A percentile compares a stretch with the other conserved stretches of the same genome.
These are phyloP conservation scores for Epicoccum sorghinum DNA, from an alignment of 2,329 filamentous ascomycete species.

Conservation along the genomic window DNA sequence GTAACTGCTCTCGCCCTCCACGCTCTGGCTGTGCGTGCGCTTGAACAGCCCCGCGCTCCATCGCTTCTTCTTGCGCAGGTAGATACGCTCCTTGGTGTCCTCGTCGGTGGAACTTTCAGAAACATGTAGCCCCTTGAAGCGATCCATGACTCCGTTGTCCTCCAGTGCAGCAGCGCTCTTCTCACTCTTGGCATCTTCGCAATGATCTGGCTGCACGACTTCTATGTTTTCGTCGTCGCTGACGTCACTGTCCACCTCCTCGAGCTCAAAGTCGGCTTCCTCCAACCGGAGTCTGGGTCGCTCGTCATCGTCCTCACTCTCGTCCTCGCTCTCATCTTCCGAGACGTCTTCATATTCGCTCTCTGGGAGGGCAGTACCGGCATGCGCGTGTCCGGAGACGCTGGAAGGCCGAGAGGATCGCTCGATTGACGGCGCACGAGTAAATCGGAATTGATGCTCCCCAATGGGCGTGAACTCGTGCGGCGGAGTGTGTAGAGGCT, in stretches of 20 bases:
- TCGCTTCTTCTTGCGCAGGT: constrained; percentile 48
- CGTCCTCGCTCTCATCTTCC: constrained; percentile 22
- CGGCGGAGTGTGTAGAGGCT: constrained; percentile 44
- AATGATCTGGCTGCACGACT: constrained; percentile 52
- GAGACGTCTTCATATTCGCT: constrained; percentile 36
- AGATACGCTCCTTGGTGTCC: constrained; percentile 38
- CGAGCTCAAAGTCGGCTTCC: constrained; percentile 48
- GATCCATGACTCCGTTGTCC: constrained; percentile 36
- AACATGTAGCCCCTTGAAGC: constrained; percentile 46
- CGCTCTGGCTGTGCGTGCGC: constrained; percentile 53
- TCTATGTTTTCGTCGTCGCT: constrained; percentile 52
- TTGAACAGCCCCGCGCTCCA: constrained; percentile 54
- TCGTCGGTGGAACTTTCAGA: constrained; percentile 42
- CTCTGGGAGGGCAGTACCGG: constrained; percentile 38
- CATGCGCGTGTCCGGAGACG: constrained; percentile 41
- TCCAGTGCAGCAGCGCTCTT: constrained; percentile 36
- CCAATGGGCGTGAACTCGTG: constrained; percentile 48
- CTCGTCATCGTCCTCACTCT: constrained; percentile 35
- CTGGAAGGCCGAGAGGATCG: constrained; percentile 47
- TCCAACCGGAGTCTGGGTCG: constrained; percentile 33
- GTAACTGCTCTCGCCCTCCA: constrained; percentile 52
- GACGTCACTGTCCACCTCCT: constrained; percentile 50
- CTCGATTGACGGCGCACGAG: constrained; percentile 42
- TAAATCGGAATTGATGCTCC: constrained; percentile 45
- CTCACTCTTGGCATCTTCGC: constrained; percentile 51